Conservation (phyloP, 1,139 yeast species). For the Yamadazyma mexicana region DNA sequence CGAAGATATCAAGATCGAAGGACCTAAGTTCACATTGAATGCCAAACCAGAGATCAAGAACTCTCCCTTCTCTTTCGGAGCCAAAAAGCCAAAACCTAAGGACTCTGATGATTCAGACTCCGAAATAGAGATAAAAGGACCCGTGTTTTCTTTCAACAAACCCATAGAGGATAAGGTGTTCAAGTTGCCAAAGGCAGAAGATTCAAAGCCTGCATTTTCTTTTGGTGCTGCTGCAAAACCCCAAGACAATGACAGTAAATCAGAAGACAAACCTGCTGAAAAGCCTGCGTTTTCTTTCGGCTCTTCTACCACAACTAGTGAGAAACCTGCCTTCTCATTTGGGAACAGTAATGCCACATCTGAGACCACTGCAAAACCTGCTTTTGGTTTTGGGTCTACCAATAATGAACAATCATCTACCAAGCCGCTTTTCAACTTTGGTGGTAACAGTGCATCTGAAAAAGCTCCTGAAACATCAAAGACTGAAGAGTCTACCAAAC, state of each 20-base stretch:
- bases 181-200: conserved; percentile 28
- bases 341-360: background rate
- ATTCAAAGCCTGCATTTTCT: conserved; percentile 20
- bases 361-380: conserved; percentile 13
- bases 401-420: conserved; percentile 14
- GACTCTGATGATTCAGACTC: conserved; percentile 38
- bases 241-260: no score
- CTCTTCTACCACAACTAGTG: conserved; percentile 1
- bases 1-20: conserved; percentile 51
- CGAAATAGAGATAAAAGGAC: conserved; percentile 64
- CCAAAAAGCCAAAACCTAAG: conserved; percentile 40
- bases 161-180: conserved; percentile 50
- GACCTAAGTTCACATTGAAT: conserved; percentile 61
- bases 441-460: conserved; percentile 11
- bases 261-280: conserved; percentile 16
- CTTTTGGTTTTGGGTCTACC: conserved; percentile 22
- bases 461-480: background rate
- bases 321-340: conserved; percentile 1
- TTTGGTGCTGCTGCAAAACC: conserved; percentile 15
- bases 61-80: conserved; percentile 58
- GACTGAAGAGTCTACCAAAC: conserved; percentile 5
- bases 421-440: conserved; percentile 21
- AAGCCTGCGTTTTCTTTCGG: conserved; percentile 16
- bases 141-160: conserved; percentile 56
- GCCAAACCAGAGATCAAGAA: conserved; percentile 55